phyloP scores from a whole-genome alignment of 176 grass and related monocot species.

The Musa troglodytarum region DNA sequence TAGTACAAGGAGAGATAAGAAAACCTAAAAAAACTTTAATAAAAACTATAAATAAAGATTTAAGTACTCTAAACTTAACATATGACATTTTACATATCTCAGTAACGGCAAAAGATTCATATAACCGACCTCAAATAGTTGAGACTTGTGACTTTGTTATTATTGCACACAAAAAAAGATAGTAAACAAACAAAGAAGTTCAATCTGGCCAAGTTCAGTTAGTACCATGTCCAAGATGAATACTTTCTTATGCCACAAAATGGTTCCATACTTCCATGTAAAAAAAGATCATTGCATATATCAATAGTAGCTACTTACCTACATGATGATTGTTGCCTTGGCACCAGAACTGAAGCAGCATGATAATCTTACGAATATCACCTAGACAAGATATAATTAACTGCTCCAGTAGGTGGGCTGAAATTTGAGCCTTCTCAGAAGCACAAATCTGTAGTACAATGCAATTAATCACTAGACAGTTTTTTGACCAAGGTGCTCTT shows the following conservation, averaged over 20 bases:
- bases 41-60: not conserved
- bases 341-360: conserved; percentile 93
- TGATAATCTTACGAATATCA: conserved; percentile 72
- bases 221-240: not conserved
- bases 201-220: not conserved
- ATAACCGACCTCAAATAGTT: no score
- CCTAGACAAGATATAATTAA: conserved; percentile 49
- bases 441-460: conserved; percentile 65
- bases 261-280: not conserved
- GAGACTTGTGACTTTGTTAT: no score
- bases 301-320: conserved; percentile 27
- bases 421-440: conserved; percentile 48
- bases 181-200: no score
- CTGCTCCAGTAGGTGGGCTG: conserved; percentile 41
- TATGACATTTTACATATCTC: no score
- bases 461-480: conserved; percentile 22
- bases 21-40: no score
- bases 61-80: not conserved
- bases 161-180: no score
- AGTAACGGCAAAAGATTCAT: no score
- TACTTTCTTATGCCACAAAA: not conserved
- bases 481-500: not conserved
- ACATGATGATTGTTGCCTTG: conserved; percentile 44
- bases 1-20: no score
- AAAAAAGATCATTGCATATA: not conserved